Evolutionary conservation across 352 stramenopile genomes (phyloP).

Genomic region (Phytopythium ostracodes): DNA sequence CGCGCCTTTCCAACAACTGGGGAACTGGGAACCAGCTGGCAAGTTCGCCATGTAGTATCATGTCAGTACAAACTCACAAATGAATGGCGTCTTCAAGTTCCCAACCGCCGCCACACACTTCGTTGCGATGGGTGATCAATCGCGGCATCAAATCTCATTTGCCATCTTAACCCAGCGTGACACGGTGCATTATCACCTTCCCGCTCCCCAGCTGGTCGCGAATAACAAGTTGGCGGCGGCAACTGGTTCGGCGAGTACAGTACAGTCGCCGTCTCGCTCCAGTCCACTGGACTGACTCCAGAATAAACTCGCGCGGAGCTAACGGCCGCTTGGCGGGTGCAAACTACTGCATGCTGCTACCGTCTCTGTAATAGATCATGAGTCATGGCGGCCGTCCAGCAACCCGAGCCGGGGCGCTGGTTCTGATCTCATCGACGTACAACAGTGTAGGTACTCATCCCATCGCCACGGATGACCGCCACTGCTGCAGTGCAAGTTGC

Average conservation of each 20-base stretch:
- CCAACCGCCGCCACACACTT: no score
- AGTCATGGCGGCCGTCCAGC: background rate
- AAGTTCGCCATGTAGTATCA: background rate
- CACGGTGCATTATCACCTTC: background rate
- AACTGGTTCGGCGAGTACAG: background rate
- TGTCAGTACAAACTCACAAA: background rate
- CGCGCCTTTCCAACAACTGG: background rate
- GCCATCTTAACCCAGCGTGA: background rate
- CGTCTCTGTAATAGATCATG: background rate
- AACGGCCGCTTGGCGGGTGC: no score
- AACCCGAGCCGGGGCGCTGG: background rate
- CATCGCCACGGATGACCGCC: no score
- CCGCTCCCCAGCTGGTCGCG: background rate
- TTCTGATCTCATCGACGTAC: background rate
- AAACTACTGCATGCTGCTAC: no score
- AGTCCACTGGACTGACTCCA: background rate
- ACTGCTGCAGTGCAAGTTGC: no score
- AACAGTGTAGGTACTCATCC: no score
- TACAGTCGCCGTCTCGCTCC: background rate
- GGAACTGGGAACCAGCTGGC: background rate
- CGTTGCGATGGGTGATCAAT: background rate
- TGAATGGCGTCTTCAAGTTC: background rate
- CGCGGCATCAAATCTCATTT: background rate
- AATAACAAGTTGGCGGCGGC: background rate
- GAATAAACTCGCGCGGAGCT: background rate